Evolutionary conservation across 192 early-diverging fungal genomes (phyloP).

Genomic region (Coemansia sp.): DNA sequence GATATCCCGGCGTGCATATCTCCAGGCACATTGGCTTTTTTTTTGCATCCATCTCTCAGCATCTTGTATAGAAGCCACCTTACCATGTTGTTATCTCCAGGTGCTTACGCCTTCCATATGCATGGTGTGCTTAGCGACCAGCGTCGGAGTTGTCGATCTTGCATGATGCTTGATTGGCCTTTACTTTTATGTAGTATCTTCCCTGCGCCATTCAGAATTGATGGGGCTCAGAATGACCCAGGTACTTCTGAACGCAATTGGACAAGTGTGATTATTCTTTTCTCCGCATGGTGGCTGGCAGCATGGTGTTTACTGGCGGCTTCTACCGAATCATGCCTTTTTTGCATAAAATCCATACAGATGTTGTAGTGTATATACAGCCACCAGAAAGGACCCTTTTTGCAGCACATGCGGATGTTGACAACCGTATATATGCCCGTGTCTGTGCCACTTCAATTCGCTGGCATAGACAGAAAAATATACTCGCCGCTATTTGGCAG

Average conservation of each 20-base stretch:
- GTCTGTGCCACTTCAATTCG: not conserved
- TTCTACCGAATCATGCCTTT: not conserved
- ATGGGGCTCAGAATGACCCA: not conserved
- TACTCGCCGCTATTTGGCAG: not conserved
- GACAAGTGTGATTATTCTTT: not conserved
- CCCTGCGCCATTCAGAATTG: not conserved
- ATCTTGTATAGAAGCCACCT: not conserved
- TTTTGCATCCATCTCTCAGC: not conserved
- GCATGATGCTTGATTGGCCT: not conserved
- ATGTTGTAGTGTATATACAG: not conserved
- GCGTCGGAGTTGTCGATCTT: not conserved
- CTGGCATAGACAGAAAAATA: not conserved
- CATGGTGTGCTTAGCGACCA: not conserved
- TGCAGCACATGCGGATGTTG: not conserved
- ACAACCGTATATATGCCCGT: not conserved
- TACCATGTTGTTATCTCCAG: not conserved
- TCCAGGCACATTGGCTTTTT: not conserved
- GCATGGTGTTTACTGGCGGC: not conserved
- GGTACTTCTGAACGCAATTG: not conserved
- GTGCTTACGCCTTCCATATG: not conserved
- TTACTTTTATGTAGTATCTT: not conserved
- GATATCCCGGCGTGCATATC: not conserved
- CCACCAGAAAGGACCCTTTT: not conserved
- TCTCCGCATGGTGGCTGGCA: not conserved
- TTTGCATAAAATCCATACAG: not conserved